These are phyloP conservation scores for Claviceps spartinae DNA, from an alignment of 2,329 filamentous ascomycete species.

Conservation along the genomic window DNA sequence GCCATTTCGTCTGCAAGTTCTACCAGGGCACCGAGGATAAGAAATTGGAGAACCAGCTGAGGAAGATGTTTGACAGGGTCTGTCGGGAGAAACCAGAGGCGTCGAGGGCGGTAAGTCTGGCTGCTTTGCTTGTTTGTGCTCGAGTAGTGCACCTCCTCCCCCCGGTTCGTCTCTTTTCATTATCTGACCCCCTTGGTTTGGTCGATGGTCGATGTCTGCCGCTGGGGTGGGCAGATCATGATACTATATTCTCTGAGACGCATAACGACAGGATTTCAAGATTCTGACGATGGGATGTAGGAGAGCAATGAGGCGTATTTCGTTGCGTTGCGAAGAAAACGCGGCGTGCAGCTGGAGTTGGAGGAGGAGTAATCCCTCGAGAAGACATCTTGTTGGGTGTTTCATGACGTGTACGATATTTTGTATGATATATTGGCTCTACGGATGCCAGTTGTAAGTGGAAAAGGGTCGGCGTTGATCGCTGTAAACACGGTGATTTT, in stretches of 20 bases:
- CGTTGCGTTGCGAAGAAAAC: slow-evolving; percentile 60
- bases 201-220: neutral
- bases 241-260: too few species aligned
- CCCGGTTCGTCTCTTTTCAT: neutral
- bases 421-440: neutral
- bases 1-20: slow-evolving; percentile 95
- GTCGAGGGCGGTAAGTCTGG: slow-evolving; percentile 59
- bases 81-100: slow-evolving; percentile 82
- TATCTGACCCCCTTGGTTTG: neutral
- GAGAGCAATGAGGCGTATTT: slow-evolving; percentile 67
- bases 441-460: neutral
- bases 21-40: slow-evolving; percentile 87
- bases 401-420: neutral
- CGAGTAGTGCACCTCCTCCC: too few species aligned
- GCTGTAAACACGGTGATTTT: too few species aligned
- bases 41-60: slow-evolving; percentile 59
- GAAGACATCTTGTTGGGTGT: neutral
- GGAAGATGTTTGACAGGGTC: slow-evolving; percentile 65
- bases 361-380: neutral
- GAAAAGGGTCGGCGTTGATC: neutral
- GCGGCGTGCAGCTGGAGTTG: slow-evolving; percentile 17
- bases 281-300: slow-evolving; percentile 9
- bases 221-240: too few species aligned
- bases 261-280: too few species aligned
- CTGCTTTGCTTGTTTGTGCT: neutral